These are phyloP conservation scores for Withania somnifera DNA, from an alignment of 305 asterid species.

Conservation along the genomic window DNA sequence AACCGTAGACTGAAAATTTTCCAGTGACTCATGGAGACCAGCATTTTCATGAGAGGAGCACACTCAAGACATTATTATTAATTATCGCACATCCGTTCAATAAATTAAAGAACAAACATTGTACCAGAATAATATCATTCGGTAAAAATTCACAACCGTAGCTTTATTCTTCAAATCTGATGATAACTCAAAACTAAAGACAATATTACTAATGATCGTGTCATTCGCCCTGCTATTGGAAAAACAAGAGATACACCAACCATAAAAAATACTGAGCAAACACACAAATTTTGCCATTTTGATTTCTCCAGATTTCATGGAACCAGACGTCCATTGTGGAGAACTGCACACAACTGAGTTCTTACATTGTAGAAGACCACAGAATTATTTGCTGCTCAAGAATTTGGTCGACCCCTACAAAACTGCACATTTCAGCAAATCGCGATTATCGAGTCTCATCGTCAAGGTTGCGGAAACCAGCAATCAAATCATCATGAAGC, in stretches of 20 bases:
- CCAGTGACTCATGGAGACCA: neutral
- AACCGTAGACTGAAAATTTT: neutral
- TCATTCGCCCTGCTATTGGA: conserved; percentile 7
- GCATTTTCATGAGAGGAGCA: neutral
- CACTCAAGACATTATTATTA: neutral
- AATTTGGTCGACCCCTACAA: neutral
- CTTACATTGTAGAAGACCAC: conserved; percentile 5
- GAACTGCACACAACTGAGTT: conserved; percentile 17
- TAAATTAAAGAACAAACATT: conserved; percentile 5
- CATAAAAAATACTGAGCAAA: conserved; percentile 21
- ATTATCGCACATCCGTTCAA: neutral
- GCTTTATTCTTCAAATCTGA: conserved; percentile 3
- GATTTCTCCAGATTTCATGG: neutral
- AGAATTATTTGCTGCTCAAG: neutral
- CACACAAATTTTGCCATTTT: neutral
- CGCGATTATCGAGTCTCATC: conserved; percentile 59
- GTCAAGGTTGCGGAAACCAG: conserved; percentile 97
- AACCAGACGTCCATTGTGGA: neutral
- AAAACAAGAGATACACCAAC: conserved; percentile 30
- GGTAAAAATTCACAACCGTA: neutral
- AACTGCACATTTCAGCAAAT: neutral
- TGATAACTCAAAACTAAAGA: neutral
- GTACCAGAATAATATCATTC: neutral
- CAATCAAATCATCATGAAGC: conserved; percentile 69
- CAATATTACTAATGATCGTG: neutral